Percentiles rank a stretch among this genome's conserved stretches.
Evolutionary conservation across 306 rosid species (phyloP).

Genomic region (Neltuma alba): DNA sequence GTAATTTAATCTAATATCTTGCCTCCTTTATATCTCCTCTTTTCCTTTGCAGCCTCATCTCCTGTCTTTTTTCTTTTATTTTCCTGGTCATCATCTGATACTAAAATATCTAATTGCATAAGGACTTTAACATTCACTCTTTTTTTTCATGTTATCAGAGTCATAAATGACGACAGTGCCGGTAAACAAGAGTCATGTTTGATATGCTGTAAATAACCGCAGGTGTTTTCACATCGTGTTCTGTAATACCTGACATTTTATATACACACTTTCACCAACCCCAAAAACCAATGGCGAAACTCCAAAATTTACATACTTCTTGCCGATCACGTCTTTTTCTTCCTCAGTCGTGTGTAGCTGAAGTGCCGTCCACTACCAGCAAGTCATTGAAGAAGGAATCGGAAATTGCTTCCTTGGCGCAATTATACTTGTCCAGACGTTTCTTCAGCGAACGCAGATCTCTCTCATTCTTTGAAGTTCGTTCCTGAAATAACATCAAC

Average conservation of each 20-base stretch:
- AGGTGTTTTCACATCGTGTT: conserved; percentile 1
- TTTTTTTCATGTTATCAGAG: background rate
- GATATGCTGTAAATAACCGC: background rate
- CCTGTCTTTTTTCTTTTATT: too few relatives aligned
- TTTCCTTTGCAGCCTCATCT: conserved; percentile 5
- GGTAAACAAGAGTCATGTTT: background rate
- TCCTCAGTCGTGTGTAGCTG: background rate
- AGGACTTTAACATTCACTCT: background rate
- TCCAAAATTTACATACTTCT: conserved; percentile 7
- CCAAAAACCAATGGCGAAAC: background rate
- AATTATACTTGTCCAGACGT: conserved; percentile 69
- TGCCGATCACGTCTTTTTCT: conserved; percentile 6
- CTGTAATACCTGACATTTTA: background rate
- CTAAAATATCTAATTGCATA: background rate
- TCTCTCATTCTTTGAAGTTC: conserved; percentile 74
- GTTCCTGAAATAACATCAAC: conserved; percentile 59
- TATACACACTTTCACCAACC: conserved; percentile 5
- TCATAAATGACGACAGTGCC: background rate
- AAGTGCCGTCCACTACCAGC: conserved; percentile 33
- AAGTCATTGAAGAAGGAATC: conserved; percentile 74
- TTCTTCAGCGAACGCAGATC: conserved; percentile 91
- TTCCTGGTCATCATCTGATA: background rate
- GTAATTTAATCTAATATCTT: background rate
- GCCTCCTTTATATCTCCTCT: conserved; percentile 7
- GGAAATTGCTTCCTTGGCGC: conserved; percentile 80